These are phyloP conservation scores for Trichophyton simii DNA, from an alignment of 2,329 filamentous ascomycete species.

Conservation along the genomic window DNA sequence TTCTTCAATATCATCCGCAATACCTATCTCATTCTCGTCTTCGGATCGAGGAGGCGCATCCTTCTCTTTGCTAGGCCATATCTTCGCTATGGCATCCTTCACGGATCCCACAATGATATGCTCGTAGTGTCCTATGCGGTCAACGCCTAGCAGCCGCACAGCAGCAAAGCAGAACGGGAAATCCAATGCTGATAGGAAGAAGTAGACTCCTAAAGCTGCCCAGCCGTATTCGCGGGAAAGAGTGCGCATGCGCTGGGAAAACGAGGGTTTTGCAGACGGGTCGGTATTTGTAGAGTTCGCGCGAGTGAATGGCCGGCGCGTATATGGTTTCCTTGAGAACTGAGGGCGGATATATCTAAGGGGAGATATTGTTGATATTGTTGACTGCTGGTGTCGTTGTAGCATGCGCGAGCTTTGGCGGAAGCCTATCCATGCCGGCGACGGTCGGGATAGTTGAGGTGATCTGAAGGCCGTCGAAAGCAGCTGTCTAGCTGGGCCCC, in stretches of 20 bases:
- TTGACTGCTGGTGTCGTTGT: neutral
- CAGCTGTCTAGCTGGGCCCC: neutral
- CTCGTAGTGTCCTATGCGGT: slow-evolving; percentile 57
- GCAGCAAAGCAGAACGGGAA: slow-evolving; percentile 92
- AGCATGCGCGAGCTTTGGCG: neutral
- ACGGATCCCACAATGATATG: slow-evolving; percentile 31
- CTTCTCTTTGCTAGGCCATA: neutral
- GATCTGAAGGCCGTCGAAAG: neutral
- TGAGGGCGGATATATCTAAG: slow-evolving; percentile 5
- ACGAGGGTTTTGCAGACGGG: slow-evolving; percentile 26
- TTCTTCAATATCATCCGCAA: neutral
- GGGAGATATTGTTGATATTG: neutral
- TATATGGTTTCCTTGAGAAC: neutral
- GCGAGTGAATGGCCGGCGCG: slow-evolving; percentile 13
- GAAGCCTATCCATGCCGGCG: slow-evolving; percentile 7
- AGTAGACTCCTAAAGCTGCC: slow-evolving; percentile 83
- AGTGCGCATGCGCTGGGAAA: slow-evolving; percentile 64
- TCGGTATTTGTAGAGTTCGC: slow-evolving; percentile 19
- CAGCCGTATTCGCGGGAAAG: slow-evolving; percentile 89
- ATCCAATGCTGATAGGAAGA: slow-evolving; percentile 69
- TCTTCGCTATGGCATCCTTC: slow-evolving; percentile 19
- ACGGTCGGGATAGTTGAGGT: slow-evolving; percentile 3
- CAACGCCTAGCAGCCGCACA: slow-evolving; percentile 69
- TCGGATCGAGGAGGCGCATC: neutral
- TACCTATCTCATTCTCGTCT: neutral